Evolutionary conservation across 768 basidiomycete genomes (phyloP), one percentile per base, ranked within the genome.

Genomic region (Dioszegia aurantiaca): DNA sequence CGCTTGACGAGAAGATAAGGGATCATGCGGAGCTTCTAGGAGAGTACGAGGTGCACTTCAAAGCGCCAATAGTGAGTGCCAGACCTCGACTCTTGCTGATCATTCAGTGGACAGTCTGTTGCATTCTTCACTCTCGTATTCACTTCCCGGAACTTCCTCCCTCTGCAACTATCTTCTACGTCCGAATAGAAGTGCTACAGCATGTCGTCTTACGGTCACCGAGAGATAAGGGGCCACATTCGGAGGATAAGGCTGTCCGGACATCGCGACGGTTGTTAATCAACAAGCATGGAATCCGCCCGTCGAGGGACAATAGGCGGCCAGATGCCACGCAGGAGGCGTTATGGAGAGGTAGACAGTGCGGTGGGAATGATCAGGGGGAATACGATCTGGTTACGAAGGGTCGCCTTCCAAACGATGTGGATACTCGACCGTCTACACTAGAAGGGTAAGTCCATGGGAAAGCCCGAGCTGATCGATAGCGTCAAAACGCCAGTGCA

Each of bases 351-450:
- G 61, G 60, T 14, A 37, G 14, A 27, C 46, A 56, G 14, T 31
- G 53, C 17, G 64, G 58, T 8, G 58, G 56, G 2, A 24, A 30
- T 19, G 53, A 63, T 26, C 55, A 58, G 21, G 60, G 54, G 21
- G 65, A 63, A 39, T 59, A 48, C 19, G 49, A 40, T 3, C 27
- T 60, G 19, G 63, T 60, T 2, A 54, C 47, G 6, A 67, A 62
- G 31, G 64, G 64, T 40, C 48, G 70, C 40, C 48, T 65, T 37
- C 70, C 70, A 10, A 58, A 65, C 52, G 70, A 72, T 58, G 57
- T 56, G 5, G 52, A 58, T 37, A 54, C 57, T n/a, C 52, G 70
- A 49, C 70, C 70, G 21, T 56, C 65, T 14, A 69, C 64, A 9
- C 30, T 64, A 19, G 53, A 58, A 33, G 64, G 63, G 65, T 68